Base-by-base conservation (phyloP, 768 basidiomycete species). In the Amyloporia xantha region DNA sequence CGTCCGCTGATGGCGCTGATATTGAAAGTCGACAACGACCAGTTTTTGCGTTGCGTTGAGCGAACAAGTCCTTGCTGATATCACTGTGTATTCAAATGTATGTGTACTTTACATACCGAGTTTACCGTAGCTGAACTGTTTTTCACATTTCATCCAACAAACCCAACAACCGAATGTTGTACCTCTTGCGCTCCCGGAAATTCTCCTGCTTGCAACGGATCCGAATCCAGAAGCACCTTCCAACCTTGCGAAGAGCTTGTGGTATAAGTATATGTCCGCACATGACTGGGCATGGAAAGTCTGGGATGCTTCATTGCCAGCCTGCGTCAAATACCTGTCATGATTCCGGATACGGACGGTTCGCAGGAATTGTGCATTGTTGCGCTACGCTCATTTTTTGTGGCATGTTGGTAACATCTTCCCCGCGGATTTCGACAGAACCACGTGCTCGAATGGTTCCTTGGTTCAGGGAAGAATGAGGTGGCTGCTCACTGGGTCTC, bases 251-350 rank as follows among this genome's bases (percentile, higher is more conserved):
- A 85, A 84, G 55, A 76, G 76, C 40, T 69, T 91, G 12, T 91
- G 89, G 89, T 85, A 86, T 64, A 85, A 86, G 60, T 90, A 90
- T 56, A 79, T 84, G 37, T 78, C 77, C 13, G 78, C 86, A 0
- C 58, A 65, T 12, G 78, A 87, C 56, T 90, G 88, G 86, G 86
- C 77, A 1, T 84, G 80, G 79, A 84, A 82, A 56, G 84, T 85
- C 17, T 91, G 88, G 88, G 86, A 90, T 60, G 89, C 86, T 56
- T 82, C 1, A 72, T 91, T 38, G 79, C 84, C 5, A 83, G 82
- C 44, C 69, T 91, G 38, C 84, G 82, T 37, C 83, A 85, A 60
- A 72, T 86, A 38, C 78, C 82, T 5, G 63, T 66, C 38, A 76
- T 84, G 71, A 73, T 73, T 13, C 56, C 70, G 3, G 80, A 82